Base-by-base conservation (phyloP, 2,329 filamentous ascomycete species). In the Fusarium burgessii region DNA sequence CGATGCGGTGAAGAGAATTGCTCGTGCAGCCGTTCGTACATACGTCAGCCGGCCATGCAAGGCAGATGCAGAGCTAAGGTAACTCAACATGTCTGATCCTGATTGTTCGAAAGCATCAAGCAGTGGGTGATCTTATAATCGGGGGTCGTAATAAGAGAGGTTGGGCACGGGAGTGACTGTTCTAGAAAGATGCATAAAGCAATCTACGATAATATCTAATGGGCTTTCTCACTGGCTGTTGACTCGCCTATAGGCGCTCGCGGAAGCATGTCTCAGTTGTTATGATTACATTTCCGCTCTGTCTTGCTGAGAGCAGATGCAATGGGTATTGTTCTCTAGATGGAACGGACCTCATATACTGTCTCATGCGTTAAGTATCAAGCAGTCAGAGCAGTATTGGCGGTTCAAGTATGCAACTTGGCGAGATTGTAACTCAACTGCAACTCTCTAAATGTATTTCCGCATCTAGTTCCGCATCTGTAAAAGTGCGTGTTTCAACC, bases 401-500 rank as follows among this genome's bases (percentile, higher is more conserved):
- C 43, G 46, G 62, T 65, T 42, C 43, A 63, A 45, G 27, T 38
- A 58, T 62, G 54, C 57, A 47, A 43, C 54, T 51, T 45, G 14
- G 32, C 27, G 35, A 38, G 43, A 40, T 33, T 58, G 46, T 32
- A 38, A 42, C 23, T 55, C 36, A 18, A 43, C 36, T 43, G 50
- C n/a, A 43, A 45, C 36, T 55, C 35, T 33, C 51, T 20, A 20
- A 15, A 41, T 43, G 51, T 23, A 42, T 45, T 49, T 58, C 55
- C 52, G 40, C 29, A 55, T 64, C 51, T 35, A 38, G 56, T 61
- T 43, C 56, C 62, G 23, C 43, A 63, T 62, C 45, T 42, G 72
- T 64, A 25, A 58, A 66, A 63, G 63, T 74, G 70, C 70, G 59
- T 69, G 72, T 61, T 56, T 51, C 33, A 56, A 59, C 57, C 61